phyloP scores from a whole-genome alignment of 2,329 filamentous ascomycete species.

The Nemania sp. region DNA sequence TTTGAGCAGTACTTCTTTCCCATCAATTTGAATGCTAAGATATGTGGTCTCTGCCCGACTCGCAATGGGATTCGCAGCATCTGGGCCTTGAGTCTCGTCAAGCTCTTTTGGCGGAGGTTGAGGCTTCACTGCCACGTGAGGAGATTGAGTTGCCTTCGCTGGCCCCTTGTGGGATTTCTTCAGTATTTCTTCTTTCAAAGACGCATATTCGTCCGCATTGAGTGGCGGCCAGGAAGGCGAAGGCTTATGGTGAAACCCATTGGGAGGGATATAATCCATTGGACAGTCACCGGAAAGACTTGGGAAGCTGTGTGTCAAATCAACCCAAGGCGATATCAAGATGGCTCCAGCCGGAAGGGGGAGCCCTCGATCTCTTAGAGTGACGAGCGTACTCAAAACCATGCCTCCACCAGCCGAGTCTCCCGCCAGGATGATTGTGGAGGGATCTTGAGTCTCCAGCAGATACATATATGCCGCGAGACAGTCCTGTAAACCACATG shows the following conservation, averaged over 20 bases:
- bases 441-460: slow-evolving; percentile 73
- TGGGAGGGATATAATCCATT: slow-evolving; percentile 83
- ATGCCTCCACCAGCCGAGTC: slow-evolving; percentile 95
- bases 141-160: slow-evolving; percentile 43
- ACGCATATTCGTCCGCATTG: slow-evolving; percentile 71
- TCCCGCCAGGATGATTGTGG: slow-evolving; percentile 82
- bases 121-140: slow-evolving; percentile 39
- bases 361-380: slow-evolving; percentile 78
- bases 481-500: slow-evolving; percentile 88
- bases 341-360: slow-evolving; percentile 88
- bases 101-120: slow-evolving; percentile 26
- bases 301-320: slow-evolving; percentile 93
- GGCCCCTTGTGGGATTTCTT: slow-evolving; percentile 42
- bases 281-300: slow-evolving; percentile 75
- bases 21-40: slow-evolving; percentile 71
- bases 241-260: slow-evolving; percentile 89
- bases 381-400: slow-evolving; percentile 78
- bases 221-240: slow-evolving; percentile 92
- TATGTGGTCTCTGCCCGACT: slow-evolving; percentile 39
- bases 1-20: slow-evolving; percentile 71
- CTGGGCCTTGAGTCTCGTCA: slow-evolving; percentile 17
- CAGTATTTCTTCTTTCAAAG: slow-evolving; percentile 55
- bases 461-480: slow-evolving; percentile 85
- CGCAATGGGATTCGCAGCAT: slow-evolving; percentile 13
- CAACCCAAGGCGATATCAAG: slow-evolving; percentile 93